Conservation (phyloP, 2,329 filamentous ascomycete species). For the Epichloe elymi region DNA sequence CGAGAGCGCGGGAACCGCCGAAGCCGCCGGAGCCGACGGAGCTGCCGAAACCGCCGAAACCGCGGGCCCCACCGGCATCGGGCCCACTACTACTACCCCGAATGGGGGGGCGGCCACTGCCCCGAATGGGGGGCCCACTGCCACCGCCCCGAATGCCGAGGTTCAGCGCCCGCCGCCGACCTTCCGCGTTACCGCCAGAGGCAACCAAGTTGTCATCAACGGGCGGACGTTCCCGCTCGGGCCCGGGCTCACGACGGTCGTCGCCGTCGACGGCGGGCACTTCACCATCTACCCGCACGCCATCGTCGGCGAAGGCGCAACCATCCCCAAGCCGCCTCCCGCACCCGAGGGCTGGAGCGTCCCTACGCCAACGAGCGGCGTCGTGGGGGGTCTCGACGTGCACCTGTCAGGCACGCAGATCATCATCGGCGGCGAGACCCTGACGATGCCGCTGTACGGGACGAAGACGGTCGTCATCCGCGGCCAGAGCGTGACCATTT, state of each 20-base stretch:
- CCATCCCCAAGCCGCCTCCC: slow-evolving; percentile 27
- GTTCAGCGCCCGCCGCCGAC: slow-evolving; percentile 7
- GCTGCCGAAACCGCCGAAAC: slow-evolving; percentile 3
- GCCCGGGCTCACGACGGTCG: slow-evolving; percentile 25
- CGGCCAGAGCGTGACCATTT: slow-evolving; percentile 21
- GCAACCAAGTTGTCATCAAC: slow-evolving; percentile 33
- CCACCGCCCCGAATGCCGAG: not conserved
- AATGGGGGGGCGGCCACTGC: no score
- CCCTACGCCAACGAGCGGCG: slow-evolving; percentile 23
- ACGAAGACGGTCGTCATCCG: slow-evolving; percentile 20
- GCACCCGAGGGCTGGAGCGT: slow-evolving; percentile 17
- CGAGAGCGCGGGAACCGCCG: slow-evolving; percentile 4
- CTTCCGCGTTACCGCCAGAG: slow-evolving; percentile 31
- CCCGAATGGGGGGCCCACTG: not conserved
- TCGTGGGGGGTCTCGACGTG: slow-evolving; percentile 27
- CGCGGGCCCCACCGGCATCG: not conserved
- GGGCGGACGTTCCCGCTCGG: slow-evolving; percentile 29
- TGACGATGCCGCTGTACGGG: slow-evolving; percentile 26
- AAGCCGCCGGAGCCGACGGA: no score
- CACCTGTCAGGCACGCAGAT: slow-evolving; percentile 27
- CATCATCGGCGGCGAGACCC: slow-evolving; percentile 28
- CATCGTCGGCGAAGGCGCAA: slow-evolving; percentile 31
- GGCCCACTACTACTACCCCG: not conserved
- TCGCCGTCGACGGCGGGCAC: slow-evolving; percentile 26
- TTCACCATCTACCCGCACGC: slow-evolving; percentile 36